phyloP scores from a whole-genome alignment of 208 protist species.

The Leishmania braziliensis region DNA sequence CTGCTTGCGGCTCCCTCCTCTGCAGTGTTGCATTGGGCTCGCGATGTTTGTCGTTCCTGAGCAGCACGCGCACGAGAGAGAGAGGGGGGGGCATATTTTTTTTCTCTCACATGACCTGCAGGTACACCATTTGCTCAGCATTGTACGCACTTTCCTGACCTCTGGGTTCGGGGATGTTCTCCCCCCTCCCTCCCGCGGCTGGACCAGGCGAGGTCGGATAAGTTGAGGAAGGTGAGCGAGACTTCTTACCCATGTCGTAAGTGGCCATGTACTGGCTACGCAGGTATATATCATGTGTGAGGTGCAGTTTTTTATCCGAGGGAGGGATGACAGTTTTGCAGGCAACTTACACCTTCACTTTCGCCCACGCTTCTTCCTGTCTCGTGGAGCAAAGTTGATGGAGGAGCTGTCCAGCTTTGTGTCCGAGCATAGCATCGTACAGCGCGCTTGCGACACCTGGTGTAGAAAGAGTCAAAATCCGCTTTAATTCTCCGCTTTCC shows the following conservation, averaged over 20 bases:
- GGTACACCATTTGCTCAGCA: no score
- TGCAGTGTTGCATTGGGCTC: no score
- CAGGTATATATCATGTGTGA: background rate
- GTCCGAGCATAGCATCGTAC: background rate
- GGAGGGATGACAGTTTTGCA: background rate
- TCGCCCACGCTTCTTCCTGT: background rate
- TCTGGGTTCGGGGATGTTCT: no score
- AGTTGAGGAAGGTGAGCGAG: background rate
- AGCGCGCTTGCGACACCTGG: background rate
- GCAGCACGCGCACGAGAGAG: no score
- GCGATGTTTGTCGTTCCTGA: no score
- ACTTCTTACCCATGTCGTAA: background rate
- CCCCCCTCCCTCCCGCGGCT: background rate
- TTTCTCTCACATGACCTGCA: no score
- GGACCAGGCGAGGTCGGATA: background rate
- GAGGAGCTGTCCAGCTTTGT: background rate
- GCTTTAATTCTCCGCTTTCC: background rate
- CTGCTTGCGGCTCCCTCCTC: no score
- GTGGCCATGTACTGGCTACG: background rate
- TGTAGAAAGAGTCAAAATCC: background rate
- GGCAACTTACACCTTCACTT: background rate
- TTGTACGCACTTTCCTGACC: no score
- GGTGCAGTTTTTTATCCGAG: background rate
- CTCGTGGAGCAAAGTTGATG: background rate
- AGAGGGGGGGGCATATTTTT: no score